phyloP scores from a whole-genome alignment of 75 land plant genomes.

The Picea sitchensis region DNA sequence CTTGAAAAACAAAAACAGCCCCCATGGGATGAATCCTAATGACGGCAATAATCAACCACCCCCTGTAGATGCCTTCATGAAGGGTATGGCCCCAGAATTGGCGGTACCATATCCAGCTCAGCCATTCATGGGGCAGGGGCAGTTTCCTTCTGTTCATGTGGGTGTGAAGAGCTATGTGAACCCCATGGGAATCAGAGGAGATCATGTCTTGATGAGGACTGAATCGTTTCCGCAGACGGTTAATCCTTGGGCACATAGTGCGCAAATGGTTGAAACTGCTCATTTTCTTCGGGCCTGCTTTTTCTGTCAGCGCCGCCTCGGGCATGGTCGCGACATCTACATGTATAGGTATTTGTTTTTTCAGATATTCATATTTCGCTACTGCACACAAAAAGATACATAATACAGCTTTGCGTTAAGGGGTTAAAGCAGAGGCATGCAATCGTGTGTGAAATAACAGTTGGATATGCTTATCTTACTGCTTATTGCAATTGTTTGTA shows the following conservation, averaged over 20 bases:
- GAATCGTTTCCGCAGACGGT: neutral
- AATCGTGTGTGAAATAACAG: no score
- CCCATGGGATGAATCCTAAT: neutral
- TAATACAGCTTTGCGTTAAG: no score
- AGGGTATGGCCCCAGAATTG: neutral
- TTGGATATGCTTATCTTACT: no score
- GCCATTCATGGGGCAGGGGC: conserved; percentile 2
- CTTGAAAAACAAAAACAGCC: neutral
- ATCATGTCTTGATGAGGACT: neutral
- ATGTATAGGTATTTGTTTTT: conserved; percentile 50
- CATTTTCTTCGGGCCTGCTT: conserved; percentile 50
- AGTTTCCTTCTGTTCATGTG: neutral
- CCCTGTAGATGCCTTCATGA: neutral
- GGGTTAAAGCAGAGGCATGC: no score
- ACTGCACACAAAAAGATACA: no score
- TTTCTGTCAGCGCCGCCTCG: conserved; percentile 38
- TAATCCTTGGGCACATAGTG: no score
- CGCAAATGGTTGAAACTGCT: conserved; percentile 1
- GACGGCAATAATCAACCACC: neutral
- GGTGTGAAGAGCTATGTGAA: neutral
- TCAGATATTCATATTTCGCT: no score
- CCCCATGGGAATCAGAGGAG: neutral
- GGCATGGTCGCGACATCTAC: conserved; percentile 47
- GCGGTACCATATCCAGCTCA: neutral
- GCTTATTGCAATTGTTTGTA: no score